Percentiles rank a stretch among this genome's conserved stretches.
These are phyloP conservation scores for Limnomonas spitsbergensis DNA, from an alignment of 139 green algal species.

Conservation along the genomic window DNA sequence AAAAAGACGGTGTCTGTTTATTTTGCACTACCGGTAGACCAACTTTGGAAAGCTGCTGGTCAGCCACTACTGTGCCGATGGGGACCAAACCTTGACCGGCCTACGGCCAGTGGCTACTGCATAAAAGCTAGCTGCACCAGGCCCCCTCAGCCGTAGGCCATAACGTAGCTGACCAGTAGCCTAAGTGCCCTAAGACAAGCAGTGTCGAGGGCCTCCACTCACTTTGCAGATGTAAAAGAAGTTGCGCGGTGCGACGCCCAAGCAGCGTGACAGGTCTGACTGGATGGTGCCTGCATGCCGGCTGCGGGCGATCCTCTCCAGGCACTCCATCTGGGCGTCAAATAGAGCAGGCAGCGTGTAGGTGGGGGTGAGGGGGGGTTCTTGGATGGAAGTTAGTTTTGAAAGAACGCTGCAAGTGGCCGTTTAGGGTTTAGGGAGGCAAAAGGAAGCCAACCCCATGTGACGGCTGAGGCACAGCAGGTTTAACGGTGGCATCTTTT, in stretches of 20 bases:
- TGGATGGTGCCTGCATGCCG: conserved; percentile 48
- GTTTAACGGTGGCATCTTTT: neutral
- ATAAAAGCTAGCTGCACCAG: too few relatives aligned
- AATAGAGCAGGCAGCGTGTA: neutral
- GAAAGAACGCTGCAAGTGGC: too few relatives aligned
- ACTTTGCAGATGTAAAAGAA: conserved; percentile 73
- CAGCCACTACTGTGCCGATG: neutral
- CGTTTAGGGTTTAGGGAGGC: too few relatives aligned
- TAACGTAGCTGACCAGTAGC: neutral
- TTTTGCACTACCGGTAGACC: too few relatives aligned
- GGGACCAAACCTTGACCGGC: neutral
- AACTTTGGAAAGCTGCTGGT: neutral
- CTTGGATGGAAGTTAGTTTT: too few relatives aligned
- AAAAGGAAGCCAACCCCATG: neutral
- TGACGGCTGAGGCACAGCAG: neutral
- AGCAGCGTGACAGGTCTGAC: conserved; percentile 39
- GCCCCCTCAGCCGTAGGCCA: neutral
- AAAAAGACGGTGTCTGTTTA: too few relatives aligned
- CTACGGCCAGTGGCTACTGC: neutral
- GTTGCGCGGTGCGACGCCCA: conserved; percentile 55
- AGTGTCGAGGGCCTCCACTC: neutral
- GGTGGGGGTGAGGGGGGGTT: neutral
- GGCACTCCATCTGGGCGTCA: conserved; percentile 25
- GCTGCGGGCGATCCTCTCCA: conserved; percentile 36
- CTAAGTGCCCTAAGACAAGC: too few relatives aligned